Evolutionary conservation across 768 basidiomycete genomes (phyloP), one percentile per base, ranked within the genome.

Genomic region (Candolleomyces eurysporus): DNA sequence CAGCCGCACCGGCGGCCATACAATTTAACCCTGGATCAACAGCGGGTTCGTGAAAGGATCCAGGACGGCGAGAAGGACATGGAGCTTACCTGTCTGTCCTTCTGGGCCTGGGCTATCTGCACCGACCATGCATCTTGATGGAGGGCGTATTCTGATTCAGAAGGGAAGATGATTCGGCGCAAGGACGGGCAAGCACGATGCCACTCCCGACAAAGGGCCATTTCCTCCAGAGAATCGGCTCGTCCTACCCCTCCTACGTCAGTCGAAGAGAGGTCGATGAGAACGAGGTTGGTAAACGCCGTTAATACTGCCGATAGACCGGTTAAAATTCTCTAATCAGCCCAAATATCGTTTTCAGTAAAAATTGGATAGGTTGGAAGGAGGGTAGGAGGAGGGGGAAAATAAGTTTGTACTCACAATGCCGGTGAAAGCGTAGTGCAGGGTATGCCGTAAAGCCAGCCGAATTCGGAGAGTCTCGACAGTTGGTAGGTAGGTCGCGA

Each of bases 201-300:
- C 85, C 85, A 88, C 59, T 84, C 81, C 51, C 66, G 65, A 65
- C 86, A 87, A 30, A 88, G 75, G 1, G 75, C 70, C 30, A 70
- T 69, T 69, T 88, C 85, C 66, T 87, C 86, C 31, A 75, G 69
- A 16, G 74, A 64, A 63, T 80, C 78, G 10, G 76, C 72, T 16
- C 75, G 72, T 43, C 76, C 80, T 50, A 76, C 71, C 64, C 79
- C 79, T 62, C 79, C 79, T 16, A 84, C 77, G 57, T 75, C 74
- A 39, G 85, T 88, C 19, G 84, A 83, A 2, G 86, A 87, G 40
- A 89, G 75, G 69, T 88, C 87, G 66, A 89, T 80, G 63, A 73
- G 76, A 31, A 74, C 72, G 60, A 87, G 75, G 16, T 76, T 75
- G 26, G 69, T 72, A 68, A 88, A 86, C 3, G 79, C 77, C 57